Evolutionary conservation across 2,329 filamentous ascomycete genomes (phyloP).

Genomic region (Fusarium falciforme): DNA sequence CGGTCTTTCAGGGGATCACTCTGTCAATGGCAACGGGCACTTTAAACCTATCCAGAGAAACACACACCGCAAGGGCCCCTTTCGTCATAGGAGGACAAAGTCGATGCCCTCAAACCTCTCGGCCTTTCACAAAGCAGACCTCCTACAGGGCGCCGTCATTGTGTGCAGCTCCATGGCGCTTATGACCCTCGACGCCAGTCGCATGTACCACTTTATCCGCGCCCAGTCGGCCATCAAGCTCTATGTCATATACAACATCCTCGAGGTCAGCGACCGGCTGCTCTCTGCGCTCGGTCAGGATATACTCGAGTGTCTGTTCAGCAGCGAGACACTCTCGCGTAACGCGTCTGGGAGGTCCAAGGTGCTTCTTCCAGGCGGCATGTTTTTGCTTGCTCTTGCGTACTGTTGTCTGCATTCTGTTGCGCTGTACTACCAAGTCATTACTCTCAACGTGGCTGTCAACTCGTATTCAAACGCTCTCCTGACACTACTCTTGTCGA

Average conservation of each 20-base stretch:
- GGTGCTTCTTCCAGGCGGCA: constrained; percentile 85
- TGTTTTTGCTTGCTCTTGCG: constrained; percentile 86
- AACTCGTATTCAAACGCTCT: constrained; percentile 98
- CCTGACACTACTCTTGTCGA: constrained; percentile 90
- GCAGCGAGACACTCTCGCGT: constrained; percentile 89
- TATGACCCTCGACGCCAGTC: constrained; percentile 92
- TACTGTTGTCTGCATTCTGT: constrained; percentile 93
- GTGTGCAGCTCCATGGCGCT: constrained; percentile 85
- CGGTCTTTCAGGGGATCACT: constrained; percentile 37
- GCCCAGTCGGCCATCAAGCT: constrained; percentile 97
- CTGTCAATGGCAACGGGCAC: constrained; percentile 24
- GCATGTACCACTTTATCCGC: constrained; percentile 98
- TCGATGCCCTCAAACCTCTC: constrained; percentile 87
- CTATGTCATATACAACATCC: constrained; percentile 98
- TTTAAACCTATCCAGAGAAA: constrained; percentile 33
- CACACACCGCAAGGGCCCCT: constrained; percentile 49
- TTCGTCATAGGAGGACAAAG: constrained; percentile 78
- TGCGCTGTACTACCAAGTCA: constrained; percentile 95
- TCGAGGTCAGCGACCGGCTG: constrained; percentile 91
- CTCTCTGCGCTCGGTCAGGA: constrained; percentile 94
- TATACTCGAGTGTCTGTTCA: constrained; percentile 95
- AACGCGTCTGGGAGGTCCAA: constrained; percentile 91
- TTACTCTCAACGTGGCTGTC: constrained; percentile 96
- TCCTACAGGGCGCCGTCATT: constrained; percentile 90
- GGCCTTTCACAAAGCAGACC: constrained; percentile 92